Evolutionary conservation across 176 grass and related monocot species (phyloP).

Genomic region (Miscanthus lutarioriparius): DNA sequence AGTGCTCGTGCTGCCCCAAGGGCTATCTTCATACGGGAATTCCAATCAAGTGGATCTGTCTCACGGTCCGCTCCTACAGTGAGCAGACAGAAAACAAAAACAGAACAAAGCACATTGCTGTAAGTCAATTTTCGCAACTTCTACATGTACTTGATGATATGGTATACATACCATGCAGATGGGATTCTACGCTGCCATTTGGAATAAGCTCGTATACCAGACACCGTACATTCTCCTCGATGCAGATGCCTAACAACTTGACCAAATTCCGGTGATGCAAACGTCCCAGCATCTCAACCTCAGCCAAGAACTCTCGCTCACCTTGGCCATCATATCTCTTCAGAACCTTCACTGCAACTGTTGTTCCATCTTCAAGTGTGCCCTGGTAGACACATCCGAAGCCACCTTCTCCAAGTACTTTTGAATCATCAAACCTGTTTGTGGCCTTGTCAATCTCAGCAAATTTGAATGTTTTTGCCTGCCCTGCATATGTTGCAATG

Average conservation of each 20-base stretch:
- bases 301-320: constrained; percentile 87
- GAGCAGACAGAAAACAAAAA: constrained; percentile 32
- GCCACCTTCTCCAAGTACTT: constrained; percentile 92
- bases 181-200: constrained; percentile 96
- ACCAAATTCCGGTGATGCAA: constrained; percentile 98
- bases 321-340: constrained; percentile 82
- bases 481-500: constrained; percentile 67
- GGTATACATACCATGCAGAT: constrained; percentile 84
- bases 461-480: constrained; percentile 73
- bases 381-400: constrained; percentile 92
- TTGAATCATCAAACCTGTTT: constrained; percentile 70
- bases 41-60: constrained; percentile 82
- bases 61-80: constrained; percentile 60
- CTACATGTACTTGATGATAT: background rate
- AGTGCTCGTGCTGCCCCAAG: constrained; percentile 85
- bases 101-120: background rate
- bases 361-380: constrained; percentile 70
- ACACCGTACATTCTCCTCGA: constrained; percentile 80
- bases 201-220: constrained; percentile 95
- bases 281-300: constrained; percentile 95
- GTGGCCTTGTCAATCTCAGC: constrained; percentile 81
- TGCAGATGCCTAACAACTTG: constrained; percentile 90
- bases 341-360: constrained; percentile 90
- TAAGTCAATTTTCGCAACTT: constrained; percentile 31
- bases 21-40: constrained; percentile 90